Conservation (phyloP, 176 grass and related monocot species). For the Phoenix roebelenii region DNA sequence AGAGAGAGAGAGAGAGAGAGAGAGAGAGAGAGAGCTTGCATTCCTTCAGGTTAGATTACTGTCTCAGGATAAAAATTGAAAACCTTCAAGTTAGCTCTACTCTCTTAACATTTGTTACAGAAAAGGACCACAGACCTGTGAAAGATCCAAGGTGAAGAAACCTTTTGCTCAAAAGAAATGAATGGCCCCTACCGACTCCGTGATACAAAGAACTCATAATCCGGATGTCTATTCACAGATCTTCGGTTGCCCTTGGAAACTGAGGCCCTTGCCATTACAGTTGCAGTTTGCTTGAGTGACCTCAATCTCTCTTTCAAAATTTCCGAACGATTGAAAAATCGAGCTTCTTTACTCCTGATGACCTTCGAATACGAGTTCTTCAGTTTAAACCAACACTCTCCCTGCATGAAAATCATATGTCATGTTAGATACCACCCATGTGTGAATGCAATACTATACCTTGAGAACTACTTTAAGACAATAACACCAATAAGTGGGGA, state of each 20-base stretch:
- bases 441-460: too few species aligned
- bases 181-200: constrained; percentile 27
- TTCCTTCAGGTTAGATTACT: background rate
- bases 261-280: constrained; percentile 41
- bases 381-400: constrained; percentile 58
- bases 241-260: constrained; percentile 22
- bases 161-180: background rate
- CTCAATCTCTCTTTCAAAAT: constrained; percentile 39
- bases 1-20: background rate
- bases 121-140: background rate
- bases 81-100: too few species aligned
- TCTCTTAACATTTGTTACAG: constrained; percentile 17
- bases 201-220: constrained; percentile 71
- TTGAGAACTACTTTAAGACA: too few species aligned
- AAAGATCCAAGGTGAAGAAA: too few species aligned
- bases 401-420: constrained; percentile 31
- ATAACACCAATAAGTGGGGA: too few species aligned
- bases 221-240: constrained; percentile 41
- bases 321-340: constrained; percentile 2
- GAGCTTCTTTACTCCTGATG: background rate
- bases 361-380: constrained; percentile 14
- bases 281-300: constrained; percentile 37
- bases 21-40: background rate
- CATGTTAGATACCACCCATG: too few species aligned
- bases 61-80: background rate